Conservation (phyloP, 176 grass and related monocot genomes). For the Eragrostis curvula region DNA sequence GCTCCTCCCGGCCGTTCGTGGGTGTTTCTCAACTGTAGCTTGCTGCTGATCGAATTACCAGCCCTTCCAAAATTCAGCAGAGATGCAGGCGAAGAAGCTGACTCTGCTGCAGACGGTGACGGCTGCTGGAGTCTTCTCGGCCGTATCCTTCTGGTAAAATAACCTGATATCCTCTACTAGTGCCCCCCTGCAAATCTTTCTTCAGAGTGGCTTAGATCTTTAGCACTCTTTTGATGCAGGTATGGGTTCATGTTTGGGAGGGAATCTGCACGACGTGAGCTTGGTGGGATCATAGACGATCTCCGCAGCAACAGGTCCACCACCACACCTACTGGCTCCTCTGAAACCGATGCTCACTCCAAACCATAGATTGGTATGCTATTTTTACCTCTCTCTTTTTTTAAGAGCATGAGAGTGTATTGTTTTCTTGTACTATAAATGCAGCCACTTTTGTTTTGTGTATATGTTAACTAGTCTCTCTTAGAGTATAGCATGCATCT, state of each 20-base stretch:
- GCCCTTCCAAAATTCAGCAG: background rate
- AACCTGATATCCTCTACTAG: background rate
- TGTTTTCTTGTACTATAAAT: constrained; percentile 17
- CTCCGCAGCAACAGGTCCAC: constrained; percentile 49
- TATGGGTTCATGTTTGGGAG: constrained; percentile 99
- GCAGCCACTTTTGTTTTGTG: background rate
- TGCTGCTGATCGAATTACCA: background rate
- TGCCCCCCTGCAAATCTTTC: background rate
- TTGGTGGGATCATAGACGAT: constrained; percentile 81
- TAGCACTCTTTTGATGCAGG: constrained; percentile 43
- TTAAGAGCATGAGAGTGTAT: background rate
- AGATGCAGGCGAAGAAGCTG: constrained; percentile 74
- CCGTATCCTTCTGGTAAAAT: constrained; percentile 83
- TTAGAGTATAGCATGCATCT: background rate
- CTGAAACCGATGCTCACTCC: constrained; percentile 31
- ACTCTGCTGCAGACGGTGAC: constrained; percentile 81
- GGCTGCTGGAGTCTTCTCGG: constrained; percentile 88
- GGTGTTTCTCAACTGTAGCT: background rate
- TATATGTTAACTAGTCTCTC: background rate
- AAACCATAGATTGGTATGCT: constrained; percentile 49
- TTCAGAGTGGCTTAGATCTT: constrained; percentile 3
- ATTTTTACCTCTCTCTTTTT: too few relatives aligned
- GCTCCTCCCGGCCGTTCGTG: background rate
- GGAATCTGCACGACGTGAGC: constrained; percentile 92
- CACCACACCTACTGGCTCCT: background rate